phyloP scores from a whole-genome alignment of 805 yeast genomes.

The Lachancea meyersii region DNA sequence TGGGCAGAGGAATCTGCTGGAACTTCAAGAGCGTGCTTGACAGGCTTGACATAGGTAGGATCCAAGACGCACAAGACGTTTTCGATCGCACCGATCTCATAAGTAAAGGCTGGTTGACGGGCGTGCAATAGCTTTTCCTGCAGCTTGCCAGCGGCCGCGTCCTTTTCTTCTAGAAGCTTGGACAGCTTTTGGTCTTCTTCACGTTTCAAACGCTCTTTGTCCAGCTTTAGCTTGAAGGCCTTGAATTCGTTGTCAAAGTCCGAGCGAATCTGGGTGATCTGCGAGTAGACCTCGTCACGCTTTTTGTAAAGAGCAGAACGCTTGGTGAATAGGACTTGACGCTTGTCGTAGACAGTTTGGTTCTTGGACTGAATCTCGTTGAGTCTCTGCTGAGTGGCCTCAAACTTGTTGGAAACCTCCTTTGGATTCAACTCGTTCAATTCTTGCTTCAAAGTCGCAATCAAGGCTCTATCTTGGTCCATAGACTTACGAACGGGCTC shows the following conservation, averaged over 20 bases:
- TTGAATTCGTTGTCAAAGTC: slow-evolving; percentile 72
- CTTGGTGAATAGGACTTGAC: slow-evolving; percentile 54
- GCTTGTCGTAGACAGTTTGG: slow-evolving; percentile 59
- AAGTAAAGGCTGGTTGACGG: slow-evolving; percentile 73
- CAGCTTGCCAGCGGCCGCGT: slow-evolving; percentile 51
- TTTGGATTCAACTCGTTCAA: slow-evolving; percentile 49
- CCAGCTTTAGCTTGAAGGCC: slow-evolving; percentile 60
- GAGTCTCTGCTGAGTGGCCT: slow-evolving; percentile 60
- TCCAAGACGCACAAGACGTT: slow-evolving; percentile 67
- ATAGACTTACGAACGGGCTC: slow-evolving; percentile 72
- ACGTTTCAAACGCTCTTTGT: slow-evolving; percentile 67
- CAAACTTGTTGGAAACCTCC: slow-evolving; percentile 65
- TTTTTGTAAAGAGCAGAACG: slow-evolving; percentile 61
- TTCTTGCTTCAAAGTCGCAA: slow-evolving; percentile 65
- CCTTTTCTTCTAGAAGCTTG: slow-evolving; percentile 43
- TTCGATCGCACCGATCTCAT: slow-evolving; percentile 73
- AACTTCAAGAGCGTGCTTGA: slow-evolving; percentile 30
- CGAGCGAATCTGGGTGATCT: slow-evolving; percentile 60
- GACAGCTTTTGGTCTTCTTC: slow-evolving; percentile 47
- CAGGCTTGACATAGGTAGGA: slow-evolving; percentile 64
- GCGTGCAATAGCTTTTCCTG: slow-evolving; percentile 69
- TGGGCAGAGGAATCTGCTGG: slow-evolving; percentile 22
- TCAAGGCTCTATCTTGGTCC: slow-evolving; percentile 70
- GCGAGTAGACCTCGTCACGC: slow-evolving; percentile 61
- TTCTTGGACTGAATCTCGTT: slow-evolving; percentile 56